These are phyloP conservation scores for Phanerodontia chrysosporium DNA, from an alignment of 768 basidiomycete species.

Conservation along the genomic window DNA sequence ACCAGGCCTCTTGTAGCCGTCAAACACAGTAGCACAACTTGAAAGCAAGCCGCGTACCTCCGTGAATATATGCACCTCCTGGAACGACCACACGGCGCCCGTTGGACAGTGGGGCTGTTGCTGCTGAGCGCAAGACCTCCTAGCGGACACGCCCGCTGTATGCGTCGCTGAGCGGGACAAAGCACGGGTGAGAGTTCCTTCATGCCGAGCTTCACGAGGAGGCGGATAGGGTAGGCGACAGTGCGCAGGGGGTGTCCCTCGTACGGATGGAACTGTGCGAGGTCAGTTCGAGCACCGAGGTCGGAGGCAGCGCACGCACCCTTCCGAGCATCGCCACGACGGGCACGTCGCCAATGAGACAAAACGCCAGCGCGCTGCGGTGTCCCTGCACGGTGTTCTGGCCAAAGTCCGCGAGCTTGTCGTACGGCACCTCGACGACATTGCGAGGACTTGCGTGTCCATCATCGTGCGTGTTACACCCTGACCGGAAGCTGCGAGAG, in stretches of 20 bases:
- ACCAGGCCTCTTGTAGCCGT: too few relatives aligned
- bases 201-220: slow-evolving; percentile 75
- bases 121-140: not conserved
- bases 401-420: slow-evolving; percentile 68
- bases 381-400: slow-evolving; percentile 83
- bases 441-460: slow-evolving; percentile 56
- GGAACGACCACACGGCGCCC: too few relatives aligned
- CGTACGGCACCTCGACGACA: slow-evolving; percentile 59
- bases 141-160: slow-evolving; percentile 49
- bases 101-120: too few relatives aligned
- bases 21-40: too few relatives aligned
- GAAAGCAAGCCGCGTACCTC: too few relatives aligned
- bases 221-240: slow-evolving; percentile 74
- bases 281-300: not conserved
- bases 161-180: slow-evolving; percentile 80
- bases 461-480: too few relatives aligned
- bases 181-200: slow-evolving; percentile 66
- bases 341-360: slow-evolving; percentile 66
- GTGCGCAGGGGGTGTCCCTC: slow-evolving; percentile 72
- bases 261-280: slow-evolving; percentile 72
- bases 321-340: slow-evolving; percentile 90
- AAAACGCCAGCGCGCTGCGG: slow-evolving; percentile 77
- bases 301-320: slow-evolving; percentile 36
- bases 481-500: too few relatives aligned
- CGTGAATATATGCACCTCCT: too few relatives aligned